Evolutionary conservation across 129 eudicot species (phyloP).

Genomic region (Helianthus tuberosus): DNA sequence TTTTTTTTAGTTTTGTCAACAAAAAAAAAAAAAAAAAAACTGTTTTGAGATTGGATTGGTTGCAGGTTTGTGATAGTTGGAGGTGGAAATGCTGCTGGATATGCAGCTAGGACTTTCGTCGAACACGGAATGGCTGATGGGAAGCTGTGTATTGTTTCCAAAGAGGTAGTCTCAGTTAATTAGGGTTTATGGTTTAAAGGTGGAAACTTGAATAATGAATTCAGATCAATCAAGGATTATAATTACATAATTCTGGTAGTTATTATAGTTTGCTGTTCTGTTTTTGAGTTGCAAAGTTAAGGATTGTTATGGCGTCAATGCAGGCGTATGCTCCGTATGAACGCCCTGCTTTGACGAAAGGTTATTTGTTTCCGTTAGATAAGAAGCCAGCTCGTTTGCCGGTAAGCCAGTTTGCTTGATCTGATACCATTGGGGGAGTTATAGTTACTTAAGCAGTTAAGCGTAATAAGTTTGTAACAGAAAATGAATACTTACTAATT

Average conservation of each 20-base stretch:
- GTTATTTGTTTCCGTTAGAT: slow-evolving; percentile 77
- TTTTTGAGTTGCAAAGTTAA: background rate
- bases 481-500: background rate
- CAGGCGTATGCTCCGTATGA: slow-evolving; percentile 97
- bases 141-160: slow-evolving; percentile 86
- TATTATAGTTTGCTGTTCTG: background rate
- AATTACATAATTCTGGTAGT: slow-evolving; percentile 4
- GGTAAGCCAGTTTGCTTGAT: slow-evolving; percentile 44
- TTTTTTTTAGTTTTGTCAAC: background rate
- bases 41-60: slow-evolving; percentile 1
- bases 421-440: background rate
- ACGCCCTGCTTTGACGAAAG: slow-evolving; percentile 97
- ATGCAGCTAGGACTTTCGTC: slow-evolving; percentile 88
- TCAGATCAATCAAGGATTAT: background rate
- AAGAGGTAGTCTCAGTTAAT: slow-evolving; percentile 54
- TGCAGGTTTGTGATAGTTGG: slow-evolving; percentile 91
- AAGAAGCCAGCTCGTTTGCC: slow-evolving; percentile 97
- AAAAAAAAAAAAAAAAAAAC: background rate
- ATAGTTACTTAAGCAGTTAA: background rate
- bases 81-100: slow-evolving; percentile 99
- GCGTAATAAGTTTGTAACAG: background rate
- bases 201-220: too few relatives aligned
- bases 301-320: slow-evolving; percentile 18
- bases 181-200: too few relatives aligned
- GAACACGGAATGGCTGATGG: slow-evolving; percentile 95